Percentiles rank a stretch among this genome's conserved stretches.
Conservation (phyloP, 2,329 filamentous ascomycete genomes). For the Alternaria viburni region DNA sequence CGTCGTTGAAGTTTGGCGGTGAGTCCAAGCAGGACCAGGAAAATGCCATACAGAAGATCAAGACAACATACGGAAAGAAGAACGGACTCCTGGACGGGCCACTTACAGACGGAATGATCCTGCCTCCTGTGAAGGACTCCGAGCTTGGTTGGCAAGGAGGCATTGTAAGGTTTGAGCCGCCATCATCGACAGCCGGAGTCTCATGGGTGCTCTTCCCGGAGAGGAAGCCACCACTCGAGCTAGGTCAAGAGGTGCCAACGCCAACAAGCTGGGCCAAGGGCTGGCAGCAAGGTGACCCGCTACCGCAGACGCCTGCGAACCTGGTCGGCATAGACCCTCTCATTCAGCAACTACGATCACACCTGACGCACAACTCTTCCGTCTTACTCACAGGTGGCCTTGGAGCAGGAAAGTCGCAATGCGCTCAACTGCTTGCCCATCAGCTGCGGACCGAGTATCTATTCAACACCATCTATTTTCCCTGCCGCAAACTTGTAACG, state of each 20-base stretch:
- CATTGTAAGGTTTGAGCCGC: conserved; percentile 77
- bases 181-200: conserved; percentile 39
- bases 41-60: conserved; percentile 74
- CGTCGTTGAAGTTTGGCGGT: conserved; percentile 83
- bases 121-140: conserved; percentile 66
- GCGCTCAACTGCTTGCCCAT: conserved; percentile 78
- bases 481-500: conserved; percentile 84
- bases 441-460: conserved; percentile 73
- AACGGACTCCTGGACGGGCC: conserved; percentile 78
- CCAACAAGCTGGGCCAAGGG: conserved; percentile 61
- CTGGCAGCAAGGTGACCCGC: conserved; percentile 61
- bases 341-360: conserved; percentile 73
- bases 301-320: conserved; percentile 61
- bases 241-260: conserved; percentile 75
- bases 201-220: conserved; percentile 82
- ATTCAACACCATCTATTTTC: conserved; percentile 84
- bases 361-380: conserved; percentile 84
- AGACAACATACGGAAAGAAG: conserved; percentile 71
- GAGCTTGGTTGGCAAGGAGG: conserved; percentile 78
- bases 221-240: conserved; percentile 72
- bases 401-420: conserved; percentile 86
- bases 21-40: conserved; percentile 84
- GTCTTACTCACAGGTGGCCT: conserved; percentile 87
- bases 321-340: conserved; percentile 86
- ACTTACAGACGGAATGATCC: conserved; percentile 84